Percentiles rank a stretch among this genome's conserved stretches.
These are phyloP conservation scores for Tricholoma sp. DNA, from an alignment of 768 basidiomycete species.

Conservation along the genomic window DNA sequence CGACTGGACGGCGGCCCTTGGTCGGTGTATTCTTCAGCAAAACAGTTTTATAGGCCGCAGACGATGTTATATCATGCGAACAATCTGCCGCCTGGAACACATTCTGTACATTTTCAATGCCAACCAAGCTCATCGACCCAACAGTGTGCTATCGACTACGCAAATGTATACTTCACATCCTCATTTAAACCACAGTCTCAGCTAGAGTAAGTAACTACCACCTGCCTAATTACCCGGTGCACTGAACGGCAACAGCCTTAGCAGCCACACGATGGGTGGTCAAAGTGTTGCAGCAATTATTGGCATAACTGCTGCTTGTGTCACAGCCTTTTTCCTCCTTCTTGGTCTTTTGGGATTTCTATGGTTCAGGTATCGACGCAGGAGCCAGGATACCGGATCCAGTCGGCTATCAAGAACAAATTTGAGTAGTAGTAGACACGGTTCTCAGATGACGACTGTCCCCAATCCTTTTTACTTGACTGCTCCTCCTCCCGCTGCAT, in stretches of 20 bases:
- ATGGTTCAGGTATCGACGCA: background rate
- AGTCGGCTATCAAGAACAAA: background rate
- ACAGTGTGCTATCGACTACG: background rate
- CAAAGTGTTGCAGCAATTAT: background rate
- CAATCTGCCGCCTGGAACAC: background rate
- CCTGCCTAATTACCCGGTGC: background rate
- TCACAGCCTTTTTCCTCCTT: background rate
- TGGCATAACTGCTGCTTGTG: background rate
- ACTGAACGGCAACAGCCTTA: background rate
- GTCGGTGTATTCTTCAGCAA: slow-evolving; percentile 17
- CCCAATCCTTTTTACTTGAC: background rate
- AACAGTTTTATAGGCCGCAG: slow-evolving; percentile 19
- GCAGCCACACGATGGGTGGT: background rate
- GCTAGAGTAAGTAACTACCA: background rate
- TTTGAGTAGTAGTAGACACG: background rate
- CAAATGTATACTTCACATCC: background rate
- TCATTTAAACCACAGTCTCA: background rate
- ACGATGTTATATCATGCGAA: slow-evolving; percentile 3
- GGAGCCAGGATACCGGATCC: background rate
- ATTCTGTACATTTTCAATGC: background rate
- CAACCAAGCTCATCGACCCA: background rate
- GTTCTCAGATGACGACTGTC: background rate
- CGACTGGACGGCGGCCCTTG: slow-evolving; percentile 26
- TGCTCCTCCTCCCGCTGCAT: background rate
- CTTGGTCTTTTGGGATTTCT: background rate